Conservation (phyloP, 352 stramenopile species). For the Blastocystis sp. region DNA sequence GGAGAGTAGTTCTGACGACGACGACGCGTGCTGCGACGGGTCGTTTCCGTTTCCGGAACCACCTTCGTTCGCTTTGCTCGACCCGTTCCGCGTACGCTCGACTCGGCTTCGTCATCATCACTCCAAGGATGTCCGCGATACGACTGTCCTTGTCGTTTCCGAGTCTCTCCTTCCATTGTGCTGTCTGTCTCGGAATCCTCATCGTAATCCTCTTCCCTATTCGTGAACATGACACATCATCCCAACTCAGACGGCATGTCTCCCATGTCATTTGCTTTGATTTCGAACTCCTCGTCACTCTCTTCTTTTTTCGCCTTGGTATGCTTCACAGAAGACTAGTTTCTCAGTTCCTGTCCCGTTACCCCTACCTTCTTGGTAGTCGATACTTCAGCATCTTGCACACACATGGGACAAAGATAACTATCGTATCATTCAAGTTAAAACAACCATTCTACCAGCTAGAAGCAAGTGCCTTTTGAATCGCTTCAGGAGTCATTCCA, state of each 20-base stretch:
- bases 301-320: conserved; percentile 3
- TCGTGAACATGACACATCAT: background rate
- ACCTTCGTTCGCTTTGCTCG: no score
- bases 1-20: background rate
- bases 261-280: conserved; percentile 19
- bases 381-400: background rate
- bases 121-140: conserved; percentile 48
- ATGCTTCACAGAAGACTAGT: background rate
- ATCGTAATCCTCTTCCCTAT: conserved; percentile 25
- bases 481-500: conserved; percentile 14
- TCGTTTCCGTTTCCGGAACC: background rate
- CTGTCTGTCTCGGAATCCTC: background rate
- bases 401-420: conserved; percentile 34
- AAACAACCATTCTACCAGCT: background rate
- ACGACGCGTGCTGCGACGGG: background rate
- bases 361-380: background rate
- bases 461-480: background rate
- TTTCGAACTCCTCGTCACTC: conserved; percentile 44
- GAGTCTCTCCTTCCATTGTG: background rate
- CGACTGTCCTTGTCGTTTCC: background rate
- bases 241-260: conserved; percentile 42
- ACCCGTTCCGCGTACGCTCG: no score
- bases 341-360: background rate
- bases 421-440: background rate
- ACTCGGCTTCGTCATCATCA: background rate